Evolutionary conservation across 1,284 basidiomycete genomes (phyloP).

Genomic region (Hymenochaete sp.): DNA sequence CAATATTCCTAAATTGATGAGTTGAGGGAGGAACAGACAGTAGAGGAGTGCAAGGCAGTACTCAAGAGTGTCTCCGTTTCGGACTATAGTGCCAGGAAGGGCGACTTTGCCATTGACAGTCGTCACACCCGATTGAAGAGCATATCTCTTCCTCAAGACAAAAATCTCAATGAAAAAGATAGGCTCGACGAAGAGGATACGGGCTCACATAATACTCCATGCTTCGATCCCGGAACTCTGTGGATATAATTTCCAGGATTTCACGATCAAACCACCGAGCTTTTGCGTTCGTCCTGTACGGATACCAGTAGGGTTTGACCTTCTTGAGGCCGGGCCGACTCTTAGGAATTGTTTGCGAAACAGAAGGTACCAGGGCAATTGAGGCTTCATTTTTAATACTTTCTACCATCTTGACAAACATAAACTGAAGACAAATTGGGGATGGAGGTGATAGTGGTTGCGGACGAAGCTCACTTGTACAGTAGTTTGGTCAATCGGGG

Average conservation of each 20-base stretch:
- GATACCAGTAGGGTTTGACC: constrained; percentile 72
- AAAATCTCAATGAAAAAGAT: constrained; percentile 14
- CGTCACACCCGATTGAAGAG: constrained; percentile 89
- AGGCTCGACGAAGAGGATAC: constrained; percentile 10
- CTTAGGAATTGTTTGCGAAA: neutral
- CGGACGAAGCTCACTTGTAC: too few relatives aligned
- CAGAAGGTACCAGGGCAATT: too few relatives aligned
- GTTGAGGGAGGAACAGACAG: constrained; percentile 14
- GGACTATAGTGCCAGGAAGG: constrained; percentile 70
- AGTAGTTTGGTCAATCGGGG: too few relatives aligned
- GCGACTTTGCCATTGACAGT: constrained; percentile 86
- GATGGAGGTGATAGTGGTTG: too few relatives aligned
- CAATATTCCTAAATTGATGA: constrained; percentile 68
- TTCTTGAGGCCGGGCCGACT: constrained; percentile 50
- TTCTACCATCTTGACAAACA: too few relatives aligned
- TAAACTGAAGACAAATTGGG: too few relatives aligned
- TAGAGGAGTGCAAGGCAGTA: constrained; percentile 31
- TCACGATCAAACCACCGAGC: constrained; percentile 82
- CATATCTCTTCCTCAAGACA: constrained; percentile 58
- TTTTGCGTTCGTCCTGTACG: constrained; percentile 88
- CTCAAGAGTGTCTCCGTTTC: constrained; percentile 88
- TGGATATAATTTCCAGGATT: constrained; percentile 78
- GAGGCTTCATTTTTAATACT: too few relatives aligned
- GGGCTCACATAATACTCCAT: constrained; percentile 85
- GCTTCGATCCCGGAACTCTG: constrained; percentile 84